A percentile compares a stretch with the other conserved stretches of the same genome.
Evolutionary conservation across 1,139 yeast genomes (phyloP).

Genomic region (Debaryomyces psychrophilus): DNA sequence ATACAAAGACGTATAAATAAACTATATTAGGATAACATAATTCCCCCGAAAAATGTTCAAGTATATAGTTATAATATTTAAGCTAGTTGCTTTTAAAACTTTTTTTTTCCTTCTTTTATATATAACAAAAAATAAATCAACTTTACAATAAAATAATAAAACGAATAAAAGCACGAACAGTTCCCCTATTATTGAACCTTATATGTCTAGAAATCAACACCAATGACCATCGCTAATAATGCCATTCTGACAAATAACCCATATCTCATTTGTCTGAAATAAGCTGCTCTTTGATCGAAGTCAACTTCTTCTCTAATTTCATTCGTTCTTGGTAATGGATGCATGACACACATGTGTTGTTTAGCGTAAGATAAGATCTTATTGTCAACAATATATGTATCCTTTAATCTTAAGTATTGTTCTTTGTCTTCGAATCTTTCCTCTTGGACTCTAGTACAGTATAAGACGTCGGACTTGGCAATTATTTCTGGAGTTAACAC

Average conservation of each 20-base stretch:
- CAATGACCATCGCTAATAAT: constrained; percentile 94
- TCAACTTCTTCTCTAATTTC: constrained; percentile 98
- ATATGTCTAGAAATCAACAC: constrained; percentile 58
- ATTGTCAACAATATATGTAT: constrained; percentile 90
- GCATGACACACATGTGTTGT: constrained; percentile 98
- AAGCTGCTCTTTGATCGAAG: constrained; percentile 98
- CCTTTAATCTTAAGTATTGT: constrained; percentile 87
- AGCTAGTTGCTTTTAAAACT: background rate
- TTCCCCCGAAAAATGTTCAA: constrained; percentile 19
- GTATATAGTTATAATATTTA: background rate
- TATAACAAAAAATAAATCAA: constrained; percentile 1
- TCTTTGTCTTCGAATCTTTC: constrained; percentile 82
- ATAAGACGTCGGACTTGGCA: constrained; percentile 88
- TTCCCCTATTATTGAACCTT: constrained; percentile 17
- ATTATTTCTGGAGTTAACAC: constrained; percentile 81
- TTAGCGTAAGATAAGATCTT: constrained; percentile 88
- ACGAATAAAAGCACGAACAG: background rate
- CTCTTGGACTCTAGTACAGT: constrained; percentile 97
- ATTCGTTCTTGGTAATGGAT: constrained; percentile 95
- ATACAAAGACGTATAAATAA: background rate
- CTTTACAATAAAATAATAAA: background rate
- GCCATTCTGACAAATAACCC: constrained; percentile 99
- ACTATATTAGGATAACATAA: constrained; percentile 8
- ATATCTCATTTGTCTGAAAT: constrained; percentile 98
- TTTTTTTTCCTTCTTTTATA: constrained; percentile 10